Evolutionary conservation across 2,329 filamentous ascomycete genomes (phyloP), one percentile per base, ranked within the genome.

Genomic region (Diplodia corticola): DNA sequence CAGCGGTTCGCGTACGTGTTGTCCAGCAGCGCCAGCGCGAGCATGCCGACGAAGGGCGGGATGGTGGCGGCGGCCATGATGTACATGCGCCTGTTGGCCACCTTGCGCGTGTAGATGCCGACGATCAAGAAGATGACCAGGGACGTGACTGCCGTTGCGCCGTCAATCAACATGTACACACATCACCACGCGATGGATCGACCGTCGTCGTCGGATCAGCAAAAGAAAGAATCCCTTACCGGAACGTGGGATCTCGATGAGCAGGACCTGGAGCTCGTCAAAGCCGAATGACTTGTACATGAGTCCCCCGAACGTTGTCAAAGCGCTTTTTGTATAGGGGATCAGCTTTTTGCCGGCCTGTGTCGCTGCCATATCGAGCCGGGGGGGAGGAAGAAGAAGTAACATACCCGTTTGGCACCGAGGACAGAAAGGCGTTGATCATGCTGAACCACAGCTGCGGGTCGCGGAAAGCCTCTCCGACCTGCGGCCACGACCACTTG

Each of bases 1-100:
- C 77, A 78, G 68, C 74, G 75, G 51, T 75, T 72, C 4, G 69
- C 65, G 0, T 70, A 65, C 0, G 69, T 70, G 65, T 77, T 75
- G 12, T 76, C 75, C 4, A 78, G 71, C 22, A 78, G 69, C 1
- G 76, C 73, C 71, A 79, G 72, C 3, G 69, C 71, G 2, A 79
- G 71, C 30, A 78, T 67, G 2, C 77, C 77, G 37, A 74, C 67
- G 67, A 78, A 78, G 1, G 76, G 71, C 0, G 76, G 72, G 9
- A 78, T 68, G 28, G 69, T 71, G 17, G 71, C 68, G 3, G 68
- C 64, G 2, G 73, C 71, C 76, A 77, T 79, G 66, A 78, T 70
- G 63, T 72, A 76, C 68, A 78, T 69, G 28, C 76, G 71, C 24
- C 72, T 67, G 49, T 73, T 66, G 22, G 54, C 35, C 6, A 66